phyloP scores from a whole-genome alignment of 805 yeast species.

The Diddensiella transvaalensis region DNA sequence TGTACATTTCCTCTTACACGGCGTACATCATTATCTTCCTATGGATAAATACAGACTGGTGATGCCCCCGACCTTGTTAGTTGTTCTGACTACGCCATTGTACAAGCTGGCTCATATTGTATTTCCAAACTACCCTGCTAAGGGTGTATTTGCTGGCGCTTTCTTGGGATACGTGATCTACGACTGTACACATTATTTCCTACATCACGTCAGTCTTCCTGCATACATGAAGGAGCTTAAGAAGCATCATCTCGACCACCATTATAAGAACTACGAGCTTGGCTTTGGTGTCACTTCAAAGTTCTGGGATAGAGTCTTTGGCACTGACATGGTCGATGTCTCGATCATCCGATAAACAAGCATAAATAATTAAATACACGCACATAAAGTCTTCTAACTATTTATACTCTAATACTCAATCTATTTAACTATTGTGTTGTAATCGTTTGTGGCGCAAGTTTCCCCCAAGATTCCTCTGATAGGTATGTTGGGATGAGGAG shows the following conservation, averaged over 20 bases:
- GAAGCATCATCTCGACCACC: slow-evolving; percentile 93
- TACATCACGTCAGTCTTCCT: slow-evolving; percentile 88
- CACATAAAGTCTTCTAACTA: too few relatives aligned
- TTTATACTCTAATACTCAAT: too few relatives aligned
- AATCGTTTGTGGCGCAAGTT: too few relatives aligned
- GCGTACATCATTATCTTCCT: slow-evolving; percentile 95
- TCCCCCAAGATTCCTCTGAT: too few relatives aligned
- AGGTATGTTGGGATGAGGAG: too few relatives aligned
- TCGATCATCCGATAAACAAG: slow-evolving; percentile 12
- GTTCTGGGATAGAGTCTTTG: slow-evolving; percentile 92
- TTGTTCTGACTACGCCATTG: slow-evolving; percentile 72
- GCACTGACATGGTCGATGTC: slow-evolving; percentile 59
- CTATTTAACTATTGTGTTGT: too few relatives aligned
- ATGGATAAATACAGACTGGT: slow-evolving; percentile 93
- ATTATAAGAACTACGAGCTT: slow-evolving; percentile 91
- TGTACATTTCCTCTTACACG: slow-evolving; percentile 86
- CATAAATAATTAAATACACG: too few relatives aligned
- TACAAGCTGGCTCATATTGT: slow-evolving; percentile 70
- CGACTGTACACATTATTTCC: slow-evolving; percentile 89
- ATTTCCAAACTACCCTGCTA: slow-evolving; percentile 79
- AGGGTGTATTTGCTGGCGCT: slow-evolving; percentile 94
- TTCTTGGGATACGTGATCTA: slow-evolving; percentile 88
- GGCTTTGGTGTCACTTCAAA: slow-evolving; percentile 95
- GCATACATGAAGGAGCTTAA: slow-evolving; percentile 70
- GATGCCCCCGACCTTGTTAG: slow-evolving; percentile 89